These are phyloP conservation scores for Pseudogymnoascus sp. DNA, from an alignment of 2,329 filamentous ascomycete genomes.

Conservation along the genomic window DNA sequence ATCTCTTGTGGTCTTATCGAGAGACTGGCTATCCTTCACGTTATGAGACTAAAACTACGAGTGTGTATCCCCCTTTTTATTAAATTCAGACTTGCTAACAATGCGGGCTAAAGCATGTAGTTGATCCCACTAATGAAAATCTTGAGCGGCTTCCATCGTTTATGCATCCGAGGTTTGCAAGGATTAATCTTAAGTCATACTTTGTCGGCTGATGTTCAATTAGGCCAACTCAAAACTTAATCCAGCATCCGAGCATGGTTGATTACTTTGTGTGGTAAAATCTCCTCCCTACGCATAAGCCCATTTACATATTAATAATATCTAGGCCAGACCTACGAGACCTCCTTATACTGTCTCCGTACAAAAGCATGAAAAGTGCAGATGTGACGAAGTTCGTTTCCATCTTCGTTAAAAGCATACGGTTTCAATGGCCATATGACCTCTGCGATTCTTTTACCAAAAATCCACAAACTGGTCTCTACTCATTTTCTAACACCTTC, in stretches of 20 bases:
- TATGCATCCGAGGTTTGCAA: not conserved
- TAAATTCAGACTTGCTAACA: not conserved
- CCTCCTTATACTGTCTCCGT: not conserved
- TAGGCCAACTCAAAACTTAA: not conserved
- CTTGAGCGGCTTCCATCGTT: not conserved
- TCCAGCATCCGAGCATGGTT: not conserved
- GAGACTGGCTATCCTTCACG: not conserved
- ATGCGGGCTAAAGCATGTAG: not conserved
- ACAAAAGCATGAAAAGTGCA: constrained; percentile 1
- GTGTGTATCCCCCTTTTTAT: not conserved
- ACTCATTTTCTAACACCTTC: not conserved
- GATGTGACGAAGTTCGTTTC: not conserved
- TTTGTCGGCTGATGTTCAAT: not conserved
- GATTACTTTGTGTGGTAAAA: not conserved
- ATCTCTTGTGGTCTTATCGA: not conserved
- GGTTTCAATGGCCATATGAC: not conserved
- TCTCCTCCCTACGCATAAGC: not conserved
- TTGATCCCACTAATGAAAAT: not conserved
- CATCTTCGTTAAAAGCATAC: not conserved
- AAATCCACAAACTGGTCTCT: not conserved
- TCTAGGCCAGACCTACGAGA: not conserved
- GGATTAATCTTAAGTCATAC: not conserved
- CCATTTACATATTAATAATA: not conserved
- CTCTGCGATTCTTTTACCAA: not conserved
- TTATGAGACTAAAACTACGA: constrained; percentile 1